These are phyloP conservation scores for Suillus weaverae DNA, from an alignment of 768 basidiomycete species.

Conservation along the genomic window DNA sequence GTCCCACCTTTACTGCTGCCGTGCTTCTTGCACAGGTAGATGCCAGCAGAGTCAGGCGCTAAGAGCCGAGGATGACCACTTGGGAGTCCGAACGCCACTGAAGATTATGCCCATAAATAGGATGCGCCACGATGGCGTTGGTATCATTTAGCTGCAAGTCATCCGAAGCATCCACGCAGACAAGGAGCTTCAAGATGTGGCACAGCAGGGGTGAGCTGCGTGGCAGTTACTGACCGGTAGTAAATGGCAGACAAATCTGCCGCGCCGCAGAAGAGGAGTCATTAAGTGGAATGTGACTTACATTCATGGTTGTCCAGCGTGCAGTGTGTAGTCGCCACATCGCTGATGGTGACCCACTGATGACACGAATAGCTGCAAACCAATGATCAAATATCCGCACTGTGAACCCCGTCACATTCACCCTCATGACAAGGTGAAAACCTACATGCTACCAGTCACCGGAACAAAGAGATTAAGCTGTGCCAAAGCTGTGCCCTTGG, in stretches of 20 bases:
- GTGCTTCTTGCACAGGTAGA: background rate
- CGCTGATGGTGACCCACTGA: background rate
- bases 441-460: too few species aligned
- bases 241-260: background rate
- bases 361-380: too few species aligned
- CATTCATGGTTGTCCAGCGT: background rate
- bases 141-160: background rate
- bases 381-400: background rate
- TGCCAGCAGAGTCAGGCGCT: background rate
- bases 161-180: background rate
- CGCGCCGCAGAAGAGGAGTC: background rate
- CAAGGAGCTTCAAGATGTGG: background rate
- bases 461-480: too few species aligned
- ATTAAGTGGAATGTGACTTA: background rate
- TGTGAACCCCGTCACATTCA: background rate
- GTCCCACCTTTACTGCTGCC: background rate
- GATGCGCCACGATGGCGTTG: background rate
- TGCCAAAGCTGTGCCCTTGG: too few species aligned
- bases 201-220: background rate
- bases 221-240: background rate
- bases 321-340: background rate
- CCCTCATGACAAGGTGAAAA: background rate
- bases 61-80: background rate
- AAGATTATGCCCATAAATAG: background rate
- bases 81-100: background rate